phyloP scores from a whole-genome alignment of 192 early-diverging fungal genomes.

The Coemansia sp. region DNA sequence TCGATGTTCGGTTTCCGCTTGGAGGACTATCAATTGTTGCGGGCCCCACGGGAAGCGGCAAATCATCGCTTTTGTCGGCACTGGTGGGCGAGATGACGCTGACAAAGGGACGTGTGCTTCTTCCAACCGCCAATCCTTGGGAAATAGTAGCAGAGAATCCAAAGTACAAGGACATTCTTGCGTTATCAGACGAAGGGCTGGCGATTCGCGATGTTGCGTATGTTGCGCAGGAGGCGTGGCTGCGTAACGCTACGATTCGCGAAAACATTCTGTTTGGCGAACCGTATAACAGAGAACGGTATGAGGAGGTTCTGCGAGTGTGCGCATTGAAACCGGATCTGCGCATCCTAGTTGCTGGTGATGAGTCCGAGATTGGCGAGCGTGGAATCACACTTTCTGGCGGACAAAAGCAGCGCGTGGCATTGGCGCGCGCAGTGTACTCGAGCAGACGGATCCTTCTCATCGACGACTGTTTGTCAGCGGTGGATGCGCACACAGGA shows the following conservation, averaged over 20 bases:
- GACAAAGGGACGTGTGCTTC: slow-evolving; percentile 23
- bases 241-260: slow-evolving; percentile 69
- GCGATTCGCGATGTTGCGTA: slow-evolving; percentile 68
- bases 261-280: slow-evolving; percentile 86
- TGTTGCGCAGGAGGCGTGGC: slow-evolving; percentile 75
- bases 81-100: slow-evolving; percentile 77
- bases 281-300: slow-evolving; percentile 67
- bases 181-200: slow-evolving; percentile 33
- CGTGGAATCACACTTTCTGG: slow-evolving; percentile 78
- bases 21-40: slow-evolving; percentile 74
- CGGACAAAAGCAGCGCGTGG: slow-evolving; percentile 81
- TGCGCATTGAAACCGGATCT: slow-evolving; percentile 85
- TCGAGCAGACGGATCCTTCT: slow-evolving; percentile 62
- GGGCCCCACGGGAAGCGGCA: slow-evolving; percentile 89
- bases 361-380: slow-evolving; percentile 88
- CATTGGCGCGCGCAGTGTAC: slow-evolving; percentile 84
- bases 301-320: slow-evolving; percentile 72
- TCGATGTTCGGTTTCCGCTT: slow-evolving; percentile 66
- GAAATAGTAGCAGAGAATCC: slow-evolving; percentile 12
- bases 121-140: slow-evolving; percentile 18
- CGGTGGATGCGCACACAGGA: slow-evolving; percentile 92
- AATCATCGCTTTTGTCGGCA: slow-evolving; percentile 74
- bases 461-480: slow-evolving; percentile 84
- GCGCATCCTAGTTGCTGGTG: slow-evolving; percentile 77
- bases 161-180: slow-evolving; percentile 1